Evolutionary conservation across 2,329 filamentous ascomycete genomes (phyloP).

Genomic region (Fusarium kyushuense): DNA sequence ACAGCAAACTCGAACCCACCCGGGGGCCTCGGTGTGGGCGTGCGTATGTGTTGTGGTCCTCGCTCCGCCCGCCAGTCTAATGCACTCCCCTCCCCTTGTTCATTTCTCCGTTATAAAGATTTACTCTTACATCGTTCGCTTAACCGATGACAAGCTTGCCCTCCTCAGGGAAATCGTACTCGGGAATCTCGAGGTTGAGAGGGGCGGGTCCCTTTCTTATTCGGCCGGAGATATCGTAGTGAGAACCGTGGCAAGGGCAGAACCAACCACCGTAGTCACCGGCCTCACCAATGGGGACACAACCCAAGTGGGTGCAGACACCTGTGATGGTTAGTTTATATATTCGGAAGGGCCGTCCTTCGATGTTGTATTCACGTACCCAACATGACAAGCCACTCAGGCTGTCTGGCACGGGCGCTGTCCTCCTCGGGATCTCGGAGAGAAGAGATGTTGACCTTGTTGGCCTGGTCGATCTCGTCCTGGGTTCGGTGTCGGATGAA

Average conservation of each 20-base stretch:
- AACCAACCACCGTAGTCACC: constrained; percentile 99
- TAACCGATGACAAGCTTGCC: constrained; percentile 94
- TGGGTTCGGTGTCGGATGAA: constrained; percentile 99
- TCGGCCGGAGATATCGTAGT: constrained; percentile 99
- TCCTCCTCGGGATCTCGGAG: constrained; percentile 94
- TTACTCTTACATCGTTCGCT: constrained; percentile 53
- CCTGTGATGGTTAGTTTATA: constrained; percentile 62
- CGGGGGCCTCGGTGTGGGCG: constrained; percentile 35
- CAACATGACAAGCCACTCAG: constrained; percentile 99
- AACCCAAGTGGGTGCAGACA: constrained; percentile 99
- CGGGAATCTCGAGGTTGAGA: constrained; percentile 94
- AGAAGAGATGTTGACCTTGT: constrained; percentile 82
- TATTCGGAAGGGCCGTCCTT: not conserved
- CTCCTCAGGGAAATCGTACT: constrained; percentile 93
- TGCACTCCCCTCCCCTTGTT: constrained; percentile 32
- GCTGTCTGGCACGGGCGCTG: constrained; percentile 94
- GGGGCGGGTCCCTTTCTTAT: constrained; percentile 97
- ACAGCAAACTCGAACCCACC: constrained; percentile 48
- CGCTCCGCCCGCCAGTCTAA: constrained; percentile 42
- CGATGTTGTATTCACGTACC: constrained; percentile 65
- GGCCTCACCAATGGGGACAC: constrained; percentile 98
- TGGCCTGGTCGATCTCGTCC: constrained; percentile 93
- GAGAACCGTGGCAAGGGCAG: constrained; percentile 99
- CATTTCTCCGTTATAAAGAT: constrained; percentile 29
- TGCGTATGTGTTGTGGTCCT: constrained; percentile 35